These are phyloP conservation scores for Penicillium corylophilum DNA, from an alignment of 2,329 filamentous ascomycete genomes.

Conservation along the genomic window DNA sequence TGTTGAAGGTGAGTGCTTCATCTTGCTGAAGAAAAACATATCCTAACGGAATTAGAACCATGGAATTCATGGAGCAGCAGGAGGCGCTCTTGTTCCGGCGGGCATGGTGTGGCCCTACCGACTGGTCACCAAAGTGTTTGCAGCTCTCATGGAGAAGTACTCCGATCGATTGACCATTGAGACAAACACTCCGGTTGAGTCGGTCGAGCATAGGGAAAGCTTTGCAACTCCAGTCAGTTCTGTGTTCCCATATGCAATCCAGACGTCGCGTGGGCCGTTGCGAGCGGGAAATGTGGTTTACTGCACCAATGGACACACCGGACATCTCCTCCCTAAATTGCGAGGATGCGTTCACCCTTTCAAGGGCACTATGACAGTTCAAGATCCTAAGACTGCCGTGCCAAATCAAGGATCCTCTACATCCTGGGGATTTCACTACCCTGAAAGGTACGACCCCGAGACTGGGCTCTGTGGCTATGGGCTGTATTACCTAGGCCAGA, in stretches of 20 bases:
- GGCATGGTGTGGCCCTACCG: slow-evolving; percentile 40
- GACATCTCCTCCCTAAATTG: slow-evolving; percentile 43
- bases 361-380: slow-evolving; percentile 47
- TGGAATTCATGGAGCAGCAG: slow-evolving; percentile 22
- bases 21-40: neutral
- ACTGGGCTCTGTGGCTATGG: slow-evolving; percentile 18
- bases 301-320: slow-evolving; percentile 45
- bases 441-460: slow-evolving; percentile 19
- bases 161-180: slow-evolving; percentile 30
- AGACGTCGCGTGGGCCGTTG: slow-evolving; percentile 39
- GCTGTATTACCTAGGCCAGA: slow-evolving; percentile 30
- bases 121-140: slow-evolving; percentile 32
- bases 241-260: slow-evolving; percentile 28
- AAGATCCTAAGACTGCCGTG: slow-evolving; percentile 28
- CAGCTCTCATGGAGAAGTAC: slow-evolving; percentile 22
- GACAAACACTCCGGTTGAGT: slow-evolving; percentile 31
- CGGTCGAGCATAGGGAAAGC: slow-evolving; percentile 16
- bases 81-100: slow-evolving; percentile 28
- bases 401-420: slow-evolving; percentile 18
- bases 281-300: slow-evolving; percentile 39
- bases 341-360: slow-evolving; percentile 40
- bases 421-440: slow-evolving; percentile 35
- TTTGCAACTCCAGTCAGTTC: slow-evolving; percentile 2
- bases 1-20: slow-evolving; percentile 10
- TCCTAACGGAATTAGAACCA: slow-evolving; percentile 14